Percentiles rank a stretch among this genome's conserved stretches.
These are phyloP conservation scores for slime mould (Dictyostelium discoideum) DNA, from an alignment of 78 protist genomes.

Conservation along the genomic window dicty_2.7 NC_007088.5:5527501-5528000, in stretches of 20 bases:
- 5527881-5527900: constrained; percentile 74
- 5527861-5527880: constrained; percentile 77
- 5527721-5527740: constrained; percentile 11
- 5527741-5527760: constrained; percentile 24
- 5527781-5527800: constrained; percentile 67
- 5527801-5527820: constrained; percentile 60
- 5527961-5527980: constrained; percentile 68
- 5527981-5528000: constrained; percentile 61
- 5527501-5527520: neutral
- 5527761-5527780: constrained; percentile 40
- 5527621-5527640: constrained; percentile 4
- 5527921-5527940: constrained; percentile 56
- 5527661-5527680: constrained; percentile 50
- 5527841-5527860: constrained; percentile 68
- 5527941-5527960: constrained; percentile 42
- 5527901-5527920: constrained; percentile 59
- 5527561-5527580: neutral
- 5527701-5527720: constrained; percentile 21
- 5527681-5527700: constrained; percentile 40
- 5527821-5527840: constrained; percentile 61
- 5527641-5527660: constrained; percentile 24
- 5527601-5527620: constrained; percentile 45
- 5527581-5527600: constrained; percentile 21
- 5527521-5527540: neutral
- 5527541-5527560: neutral